Base-by-base conservation (phyloP, 176 grass and related monocot species). In the Oryza australiensis region DNA sequence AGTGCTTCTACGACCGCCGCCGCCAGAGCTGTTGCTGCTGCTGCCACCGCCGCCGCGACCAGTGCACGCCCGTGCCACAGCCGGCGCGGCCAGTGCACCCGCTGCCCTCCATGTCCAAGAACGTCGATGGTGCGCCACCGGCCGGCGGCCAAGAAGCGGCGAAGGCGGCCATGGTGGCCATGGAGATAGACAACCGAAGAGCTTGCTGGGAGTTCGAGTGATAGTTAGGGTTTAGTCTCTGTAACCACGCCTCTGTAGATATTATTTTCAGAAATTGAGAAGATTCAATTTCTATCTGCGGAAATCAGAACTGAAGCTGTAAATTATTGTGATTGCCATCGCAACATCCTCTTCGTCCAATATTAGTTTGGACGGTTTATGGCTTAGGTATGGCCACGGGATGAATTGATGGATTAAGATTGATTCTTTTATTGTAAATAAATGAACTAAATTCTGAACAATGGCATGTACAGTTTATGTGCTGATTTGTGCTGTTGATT, bases 191-290 rank as follows among this genome's bases (percentile, higher is more conserved):
- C 9, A 27, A 40, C 3, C 30, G 57, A 45, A 53, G 68, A 37
- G 55, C 84, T 6, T 67, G 80, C 12, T 60, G 55, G 77, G 62
- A 62, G 34, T 42, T 81, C 2, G 84, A 75, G 70, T 75, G 70
- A 85, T 30, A n/a, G 10, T 68, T 86, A 66, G 84, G 42, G 84
- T 64, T 73, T 73, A 79, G 41, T 26, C 64, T 29, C 15, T 7
- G 38, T 9, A 59, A 48, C 18, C 27, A 27, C 33, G 40, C 6
- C 55, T 32, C 11, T 27, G 38, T 46, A 20, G 16, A 20, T 51
- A 38, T 8, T 37, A 35, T 35, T 35, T 35, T 6, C 34, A 35
- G 34, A 35, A 35, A 35, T 35, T 35, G 34, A 35, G 34, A 35
- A 35, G 34, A 35, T 35, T 35, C 34, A 26, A 11, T 11, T 35